Evolutionary conservation across 108 stramenopile species (phyloP).

Genomic region (Parietichytrium sp.): DNA sequence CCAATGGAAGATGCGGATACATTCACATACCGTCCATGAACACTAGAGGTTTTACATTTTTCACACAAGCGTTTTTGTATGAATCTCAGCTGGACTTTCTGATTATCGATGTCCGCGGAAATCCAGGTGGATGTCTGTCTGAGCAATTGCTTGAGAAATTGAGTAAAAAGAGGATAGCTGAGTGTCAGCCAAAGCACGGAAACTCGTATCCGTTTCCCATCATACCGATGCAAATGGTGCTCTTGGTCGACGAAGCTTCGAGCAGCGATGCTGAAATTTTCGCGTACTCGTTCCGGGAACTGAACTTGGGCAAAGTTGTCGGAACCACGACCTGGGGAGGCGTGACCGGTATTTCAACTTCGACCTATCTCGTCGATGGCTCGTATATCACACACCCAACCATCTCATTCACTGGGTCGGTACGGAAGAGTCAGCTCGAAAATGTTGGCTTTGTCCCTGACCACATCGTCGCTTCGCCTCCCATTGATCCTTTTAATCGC

Average conservation of each 20-base stretch:
- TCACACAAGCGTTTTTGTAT: background rate
- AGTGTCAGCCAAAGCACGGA: background rate
- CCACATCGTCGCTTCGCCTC: no score
- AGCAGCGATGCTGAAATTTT: constrained; percentile 5
- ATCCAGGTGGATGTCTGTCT: constrained; percentile 7
- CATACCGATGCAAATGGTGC: background rate
- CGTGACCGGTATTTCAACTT: background rate
- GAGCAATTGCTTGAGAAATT: background rate
- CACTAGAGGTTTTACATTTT: background rate
- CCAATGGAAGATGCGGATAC: background rate
- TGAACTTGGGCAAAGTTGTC: background rate
- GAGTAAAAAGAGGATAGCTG: background rate
- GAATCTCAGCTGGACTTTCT: background rate
- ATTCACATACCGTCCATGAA: constrained; percentile 7
- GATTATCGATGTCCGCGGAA: constrained; percentile 3
- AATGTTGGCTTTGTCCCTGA: no score
- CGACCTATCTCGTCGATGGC: background rate
- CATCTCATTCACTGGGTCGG: no score
- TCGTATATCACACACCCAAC: background rate
- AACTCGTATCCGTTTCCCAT: background rate
- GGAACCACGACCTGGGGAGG: constrained; percentile 26
- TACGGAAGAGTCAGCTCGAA: no score
- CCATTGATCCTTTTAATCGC: no score
- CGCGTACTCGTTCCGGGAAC: constrained; percentile 4
- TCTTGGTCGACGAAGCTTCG: background rate